phyloP scores from a whole-genome alignment of 148 eudicot species.

The Silene conica region DNA sequence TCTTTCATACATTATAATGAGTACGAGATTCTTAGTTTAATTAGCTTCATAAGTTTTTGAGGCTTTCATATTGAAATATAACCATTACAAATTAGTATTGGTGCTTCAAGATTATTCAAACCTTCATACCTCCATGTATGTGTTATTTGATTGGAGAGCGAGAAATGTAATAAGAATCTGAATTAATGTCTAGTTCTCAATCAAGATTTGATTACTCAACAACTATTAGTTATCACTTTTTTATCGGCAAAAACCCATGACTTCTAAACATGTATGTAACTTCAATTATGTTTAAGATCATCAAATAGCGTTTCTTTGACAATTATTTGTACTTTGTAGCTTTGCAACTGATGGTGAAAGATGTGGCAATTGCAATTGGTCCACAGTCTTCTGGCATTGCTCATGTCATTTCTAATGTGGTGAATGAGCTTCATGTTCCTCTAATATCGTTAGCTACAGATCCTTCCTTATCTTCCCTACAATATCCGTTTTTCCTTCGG shows the following conservation, averaged over 20 bases:
- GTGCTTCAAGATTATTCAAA: too few species aligned
- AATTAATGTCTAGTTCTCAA: too few species aligned
- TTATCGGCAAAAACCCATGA: too few species aligned
- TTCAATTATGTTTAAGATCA: too few species aligned
- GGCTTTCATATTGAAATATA: too few species aligned
- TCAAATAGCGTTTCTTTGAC: slow-evolving; percentile 14
- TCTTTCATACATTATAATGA: too few species aligned
- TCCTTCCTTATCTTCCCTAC: slow-evolving; percentile 64
- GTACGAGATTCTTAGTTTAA: too few species aligned
- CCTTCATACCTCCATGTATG: too few species aligned
- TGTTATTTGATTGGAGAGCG: background rate
- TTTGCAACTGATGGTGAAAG: slow-evolving; percentile 58
- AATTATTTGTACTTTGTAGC: slow-evolving; percentile 37
- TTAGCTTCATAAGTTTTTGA: too few species aligned
- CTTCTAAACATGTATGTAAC: too few species aligned
- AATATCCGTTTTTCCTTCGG: slow-evolving; percentile 59
- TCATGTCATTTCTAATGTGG: slow-evolving; percentile 54
- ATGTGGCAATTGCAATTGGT: slow-evolving; percentile 59
- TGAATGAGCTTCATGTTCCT: slow-evolving; percentile 60
- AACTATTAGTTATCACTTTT: background rate
- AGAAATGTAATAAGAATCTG: background rate
- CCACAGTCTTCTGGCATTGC: slow-evolving; percentile 77
- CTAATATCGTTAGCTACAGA: slow-evolving; percentile 66
- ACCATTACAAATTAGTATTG: too few species aligned
- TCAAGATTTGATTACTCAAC: background rate